Base-by-base conservation (phyloP, 805 yeast genomes). In the Suhomyces vadensis region DNA sequence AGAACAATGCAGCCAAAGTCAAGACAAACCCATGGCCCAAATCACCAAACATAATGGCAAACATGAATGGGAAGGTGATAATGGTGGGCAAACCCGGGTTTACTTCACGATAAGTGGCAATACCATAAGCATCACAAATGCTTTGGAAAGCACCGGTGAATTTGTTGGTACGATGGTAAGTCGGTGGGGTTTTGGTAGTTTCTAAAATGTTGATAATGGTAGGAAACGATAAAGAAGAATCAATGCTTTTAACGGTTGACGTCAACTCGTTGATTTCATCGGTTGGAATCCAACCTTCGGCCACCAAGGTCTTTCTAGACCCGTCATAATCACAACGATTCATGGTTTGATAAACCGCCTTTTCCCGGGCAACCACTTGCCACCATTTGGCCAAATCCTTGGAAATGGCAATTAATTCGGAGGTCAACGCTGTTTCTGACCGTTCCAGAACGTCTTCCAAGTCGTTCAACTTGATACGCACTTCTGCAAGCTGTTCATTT, bases 271-370 rank as follows among this genome's bases (percentile, higher is more conserved):
- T 74, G 29, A 91, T 67, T 49, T 90, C 96, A 50, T 79, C 81
- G 16, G 83, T 75, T 31, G 99, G 98, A 16, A 88, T 73, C 99
- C 99, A 94, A 24, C 98, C 99, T 71, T 95, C 98, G 16, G 95
- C 96, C 38, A 92, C 79, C 48, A 94, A 73, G 27, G 96, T 87
- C 63, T 86, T 81, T 67, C 96, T 82, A n/a, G 84, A 71, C 51
- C 80, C 87, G 58, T 87, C 95, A 63, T 83, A 85, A 58, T 87
- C 88, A 63, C 89, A 82, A 56, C 78, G 73, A 65, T 89, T 89
- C 72, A 94, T 73, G 0, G 89, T 78, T 25, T 83, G 75, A 64
- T 85, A 90, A 11, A 91, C 83, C 10, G 89, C 84, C 61, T 87
- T 87, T 64, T 94, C 99, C 62, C 89, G 81, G 45, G 81, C 81